phyloP scores from a whole-genome alignment of 2,329 filamentous ascomycete species.

The Mycosphaerella arachidis region DNA sequence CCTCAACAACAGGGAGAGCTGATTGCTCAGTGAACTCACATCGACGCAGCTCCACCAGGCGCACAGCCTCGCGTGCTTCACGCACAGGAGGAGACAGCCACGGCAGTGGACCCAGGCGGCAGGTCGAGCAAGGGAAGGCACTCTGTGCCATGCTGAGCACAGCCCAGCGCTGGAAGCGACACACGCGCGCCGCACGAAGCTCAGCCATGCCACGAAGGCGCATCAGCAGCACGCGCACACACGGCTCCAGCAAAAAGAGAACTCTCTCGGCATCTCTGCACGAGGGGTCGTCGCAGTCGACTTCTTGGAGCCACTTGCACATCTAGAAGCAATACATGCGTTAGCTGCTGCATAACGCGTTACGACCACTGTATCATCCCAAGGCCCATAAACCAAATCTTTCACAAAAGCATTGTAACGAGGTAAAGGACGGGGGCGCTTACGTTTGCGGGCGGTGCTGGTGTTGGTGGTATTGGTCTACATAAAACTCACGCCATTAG shows the following conservation, averaged over 20 bases:
- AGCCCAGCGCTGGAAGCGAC: no score
- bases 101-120: no score
- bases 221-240: no score
- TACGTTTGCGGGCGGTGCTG: background rate
- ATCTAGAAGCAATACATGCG: background rate
- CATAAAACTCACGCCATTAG: background rate
- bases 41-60: no score
- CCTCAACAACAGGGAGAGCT: background rate
- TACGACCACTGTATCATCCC: background rate
- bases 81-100: no score
- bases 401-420: background rate
- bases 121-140: no score
- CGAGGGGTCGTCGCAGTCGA: background rate
- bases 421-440: background rate
- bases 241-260: no score
- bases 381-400: background rate
- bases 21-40: no score
- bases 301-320: background rate
- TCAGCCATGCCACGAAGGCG: no score
- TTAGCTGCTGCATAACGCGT: background rate
- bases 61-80: no score
- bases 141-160: no score
- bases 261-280: background rate
- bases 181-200: no score
- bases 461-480: background rate